Conservation (phyloP, 2,329 filamentous ascomycete species). For the Pseudogymnoascus sp. region DNA sequence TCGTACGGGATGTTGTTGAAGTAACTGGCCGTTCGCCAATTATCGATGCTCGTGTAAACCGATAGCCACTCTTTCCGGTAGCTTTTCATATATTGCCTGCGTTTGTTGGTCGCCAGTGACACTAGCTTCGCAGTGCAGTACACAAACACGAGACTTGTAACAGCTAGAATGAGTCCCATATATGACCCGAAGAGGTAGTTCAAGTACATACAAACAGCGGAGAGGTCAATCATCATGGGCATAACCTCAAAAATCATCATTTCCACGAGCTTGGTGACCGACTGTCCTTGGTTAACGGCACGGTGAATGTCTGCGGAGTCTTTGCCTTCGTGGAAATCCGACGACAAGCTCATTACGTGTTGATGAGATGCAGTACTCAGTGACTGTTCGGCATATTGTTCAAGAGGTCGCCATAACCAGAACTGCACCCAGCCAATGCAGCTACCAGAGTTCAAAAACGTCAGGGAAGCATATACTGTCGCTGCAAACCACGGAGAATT, state of each 20-base stretch:
- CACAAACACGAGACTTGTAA: conserved; percentile 41
- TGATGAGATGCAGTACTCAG: conserved; percentile 54
- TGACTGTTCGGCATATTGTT: conserved; percentile 47
- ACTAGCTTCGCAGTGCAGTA: conserved; percentile 37
- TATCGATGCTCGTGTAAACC: conserved; percentile 31
- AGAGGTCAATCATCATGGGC: conserved; percentile 54
- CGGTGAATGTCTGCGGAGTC: conserved; percentile 56
- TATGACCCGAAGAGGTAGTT: conserved; percentile 54
- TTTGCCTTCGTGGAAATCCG: conserved; percentile 61
- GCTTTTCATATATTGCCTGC: conserved; percentile 28
- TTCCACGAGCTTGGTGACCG: conserved; percentile 51
- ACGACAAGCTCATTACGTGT: conserved; percentile 60
- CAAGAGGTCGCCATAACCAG: conserved; percentile 45
- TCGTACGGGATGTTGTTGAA: conserved; percentile 4
- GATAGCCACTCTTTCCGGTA: conserved; percentile 29
- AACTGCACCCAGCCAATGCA: conserved; percentile 42
- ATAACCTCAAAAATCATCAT: conserved; percentile 49
- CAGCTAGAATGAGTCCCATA: conserved; percentile 42
- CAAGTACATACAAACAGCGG: conserved; percentile 51
- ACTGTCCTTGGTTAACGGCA: conserved; percentile 53
- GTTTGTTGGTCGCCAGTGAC: conserved; percentile 24
- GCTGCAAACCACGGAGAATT: conserved; percentile 45
- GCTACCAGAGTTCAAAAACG: conserved; percentile 41
- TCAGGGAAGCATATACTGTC: conserved; percentile 39
- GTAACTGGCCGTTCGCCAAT: conserved; percentile 31